phyloP scores from a whole-genome alignment of 257 asterid genomes.

The Primulina huaijiensis region DNA sequence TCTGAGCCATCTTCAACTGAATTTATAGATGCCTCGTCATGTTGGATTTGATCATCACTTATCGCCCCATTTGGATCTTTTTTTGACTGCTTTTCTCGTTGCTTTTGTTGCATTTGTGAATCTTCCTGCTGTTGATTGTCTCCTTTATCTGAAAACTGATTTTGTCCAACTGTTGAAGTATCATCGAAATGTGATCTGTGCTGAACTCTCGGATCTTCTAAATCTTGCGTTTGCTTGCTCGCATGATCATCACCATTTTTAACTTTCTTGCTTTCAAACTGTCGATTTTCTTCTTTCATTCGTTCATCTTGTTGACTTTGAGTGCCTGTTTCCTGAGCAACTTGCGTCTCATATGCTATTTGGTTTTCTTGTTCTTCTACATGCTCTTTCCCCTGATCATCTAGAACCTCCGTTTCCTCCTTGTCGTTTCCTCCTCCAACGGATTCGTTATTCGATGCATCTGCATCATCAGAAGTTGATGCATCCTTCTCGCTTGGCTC shows the following conservation, averaged over 20 bases:
- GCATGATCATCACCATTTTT: conserved; percentile 23
- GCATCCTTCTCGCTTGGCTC: conserved; percentile 24
- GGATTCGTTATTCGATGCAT: background rate
- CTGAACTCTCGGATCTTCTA: conserved; percentile 22
- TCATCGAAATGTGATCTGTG: conserved; percentile 8
- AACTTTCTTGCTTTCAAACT: background rate
- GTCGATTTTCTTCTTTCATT: conserved; percentile 15
- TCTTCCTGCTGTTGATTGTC: conserved; percentile 63
- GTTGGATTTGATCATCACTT: conserved; percentile 55
- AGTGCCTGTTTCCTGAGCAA: conserved; percentile 48
- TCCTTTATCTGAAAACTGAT: conserved; percentile 56
- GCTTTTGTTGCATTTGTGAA: conserved; percentile 39
- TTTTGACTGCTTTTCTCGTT: conserved; percentile 21
- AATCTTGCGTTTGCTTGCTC: conserved; percentile 13
- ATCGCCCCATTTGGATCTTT: conserved; percentile 45
- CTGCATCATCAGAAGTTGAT: conserved; percentile 9
- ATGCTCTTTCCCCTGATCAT: conserved; percentile 24
- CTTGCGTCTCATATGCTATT: conserved; percentile 34
- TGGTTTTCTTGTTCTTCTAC: conserved; percentile 47
- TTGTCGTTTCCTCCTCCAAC: background rate
- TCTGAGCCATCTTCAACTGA: conserved; percentile 23
- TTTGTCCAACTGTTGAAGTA: conserved; percentile 21
- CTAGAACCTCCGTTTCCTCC: conserved; percentile 19
- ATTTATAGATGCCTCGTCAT: conserved; percentile 43
- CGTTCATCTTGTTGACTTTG: conserved; percentile 40